phyloP scores from a whole-genome alignment of 345 rosid genomes.

The Corymbia maculata region DNA sequence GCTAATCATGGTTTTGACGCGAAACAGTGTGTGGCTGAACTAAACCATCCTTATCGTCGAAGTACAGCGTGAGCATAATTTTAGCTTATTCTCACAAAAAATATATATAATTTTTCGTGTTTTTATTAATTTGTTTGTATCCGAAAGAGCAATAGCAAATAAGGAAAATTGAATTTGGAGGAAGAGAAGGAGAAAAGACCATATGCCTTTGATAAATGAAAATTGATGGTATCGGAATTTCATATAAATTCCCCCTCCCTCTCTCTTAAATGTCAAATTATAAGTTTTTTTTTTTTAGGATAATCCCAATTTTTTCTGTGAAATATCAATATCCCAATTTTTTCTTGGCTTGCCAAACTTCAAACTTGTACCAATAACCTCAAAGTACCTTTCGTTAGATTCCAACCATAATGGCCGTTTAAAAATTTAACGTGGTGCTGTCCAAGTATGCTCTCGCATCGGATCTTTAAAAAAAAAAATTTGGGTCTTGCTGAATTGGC shows the following conservation, averaged over 20 bases:
- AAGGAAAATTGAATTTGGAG: not conserved
- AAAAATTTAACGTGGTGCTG: not conserved
- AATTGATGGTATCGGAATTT: not conserved
- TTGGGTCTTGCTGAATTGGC: not conserved
- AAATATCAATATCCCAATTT: not conserved
- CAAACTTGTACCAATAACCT: not conserved
- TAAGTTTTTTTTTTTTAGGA: no score
- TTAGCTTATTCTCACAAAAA: not conserved
- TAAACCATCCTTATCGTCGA: not conserved
- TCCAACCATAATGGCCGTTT: not conserved
- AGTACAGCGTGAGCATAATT: not conserved
- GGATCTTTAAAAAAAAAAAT: not conserved
- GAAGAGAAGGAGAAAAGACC: no score
- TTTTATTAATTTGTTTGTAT: not conserved
- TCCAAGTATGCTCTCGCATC: not conserved
- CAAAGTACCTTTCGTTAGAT: not conserved
- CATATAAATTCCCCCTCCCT: fast-evolving
- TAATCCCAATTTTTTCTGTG: not conserved
- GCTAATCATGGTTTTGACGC: not conserved
- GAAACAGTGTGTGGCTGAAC: not conserved
- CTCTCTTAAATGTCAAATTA: no score
- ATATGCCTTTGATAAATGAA: no score
- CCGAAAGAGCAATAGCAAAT: not conserved
- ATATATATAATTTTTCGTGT: not conserved
- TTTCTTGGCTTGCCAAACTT: not conserved